Conservation (phyloP, 1,284 basidiomycete genomes). For the Marasmius sp. region DNA sequence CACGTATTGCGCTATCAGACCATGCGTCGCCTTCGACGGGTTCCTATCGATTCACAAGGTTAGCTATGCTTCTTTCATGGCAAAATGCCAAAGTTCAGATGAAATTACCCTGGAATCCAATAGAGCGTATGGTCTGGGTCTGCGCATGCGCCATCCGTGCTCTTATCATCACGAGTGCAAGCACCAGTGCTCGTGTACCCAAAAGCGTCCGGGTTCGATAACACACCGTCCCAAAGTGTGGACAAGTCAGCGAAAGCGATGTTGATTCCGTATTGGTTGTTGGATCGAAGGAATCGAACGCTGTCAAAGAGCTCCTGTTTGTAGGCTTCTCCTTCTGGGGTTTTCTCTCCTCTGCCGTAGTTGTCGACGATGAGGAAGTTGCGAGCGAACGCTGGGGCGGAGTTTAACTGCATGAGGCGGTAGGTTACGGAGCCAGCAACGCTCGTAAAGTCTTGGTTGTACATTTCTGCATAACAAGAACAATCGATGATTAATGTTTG, state of each 20-base stretch:
- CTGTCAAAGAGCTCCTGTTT: slow-evolving; percentile 39
- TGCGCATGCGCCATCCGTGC: slow-evolving; percentile 31
- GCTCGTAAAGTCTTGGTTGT: slow-evolving; percentile 26
- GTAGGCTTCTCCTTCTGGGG: slow-evolving; percentile 40
- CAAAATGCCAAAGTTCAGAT: not conserved
- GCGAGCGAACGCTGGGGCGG: slow-evolving; percentile 41
- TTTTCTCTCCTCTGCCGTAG: slow-evolving; percentile 42
- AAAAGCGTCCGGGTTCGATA: slow-evolving; percentile 38
- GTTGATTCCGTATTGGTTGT: slow-evolving; percentile 27
- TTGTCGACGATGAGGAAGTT: slow-evolving; percentile 47
- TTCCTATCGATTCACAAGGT: slow-evolving; percentile 26
- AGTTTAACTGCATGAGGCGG: slow-evolving; percentile 36
- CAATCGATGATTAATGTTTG: not conserved
- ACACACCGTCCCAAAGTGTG: slow-evolving; percentile 45
- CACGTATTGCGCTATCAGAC: slow-evolving; percentile 50
- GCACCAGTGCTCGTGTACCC: slow-evolving; percentile 42
- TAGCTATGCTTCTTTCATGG: not conserved
- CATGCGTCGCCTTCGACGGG: slow-evolving; percentile 40
- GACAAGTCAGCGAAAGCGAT: slow-evolving; percentile 46
- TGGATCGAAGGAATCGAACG: slow-evolving; percentile 26
- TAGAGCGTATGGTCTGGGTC: slow-evolving; percentile 52
- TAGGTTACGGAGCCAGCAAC: slow-evolving; percentile 35
- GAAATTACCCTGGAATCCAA: slow-evolving; percentile 46
- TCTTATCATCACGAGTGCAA: slow-evolving; percentile 29
- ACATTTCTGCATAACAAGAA: slow-evolving; percentile 4